Percentiles rank a stretch among this genome's conserved stretches.
Conservation (phyloP, 2,329 filamentous ascomycete genomes). For the Domatiomyces globalis region DNA sequence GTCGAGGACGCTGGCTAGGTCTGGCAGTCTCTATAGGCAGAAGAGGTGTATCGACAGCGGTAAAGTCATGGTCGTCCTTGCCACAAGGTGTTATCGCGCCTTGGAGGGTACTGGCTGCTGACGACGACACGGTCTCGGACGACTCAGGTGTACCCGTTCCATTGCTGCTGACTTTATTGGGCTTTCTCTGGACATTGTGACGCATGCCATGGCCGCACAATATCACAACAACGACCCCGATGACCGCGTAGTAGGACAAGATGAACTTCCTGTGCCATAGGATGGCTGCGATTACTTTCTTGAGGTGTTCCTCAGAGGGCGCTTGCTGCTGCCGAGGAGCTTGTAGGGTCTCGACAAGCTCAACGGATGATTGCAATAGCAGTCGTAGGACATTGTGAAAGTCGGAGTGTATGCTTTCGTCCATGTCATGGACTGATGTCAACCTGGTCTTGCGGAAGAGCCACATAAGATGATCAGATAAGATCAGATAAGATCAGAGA, state of each 20-base stretch:
- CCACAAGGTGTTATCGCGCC: constrained; percentile 9
- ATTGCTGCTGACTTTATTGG: background rate
- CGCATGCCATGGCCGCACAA: constrained; percentile 1
- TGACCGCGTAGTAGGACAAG: constrained; percentile 11
- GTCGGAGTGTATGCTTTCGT: background rate
- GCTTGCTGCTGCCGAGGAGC: constrained; percentile 1
- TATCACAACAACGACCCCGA: constrained; percentile 3
- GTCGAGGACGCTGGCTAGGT: constrained; percentile 1
- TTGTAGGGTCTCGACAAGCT: constrained; percentile 6
- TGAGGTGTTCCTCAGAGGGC: constrained; percentile 5
- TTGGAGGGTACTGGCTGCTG: constrained; percentile 15
- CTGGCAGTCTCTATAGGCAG: background rate
- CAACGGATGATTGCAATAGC: constrained; percentile 1
- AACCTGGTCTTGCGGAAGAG: background rate
- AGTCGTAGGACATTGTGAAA: constrained; percentile 4
- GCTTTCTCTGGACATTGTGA: background rate
- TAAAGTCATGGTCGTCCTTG: constrained; percentile 6
- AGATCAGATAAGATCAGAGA: background rate
- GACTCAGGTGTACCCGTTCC: too few species aligned
- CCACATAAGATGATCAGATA: background rate
- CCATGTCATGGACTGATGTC: constrained; percentile 2
- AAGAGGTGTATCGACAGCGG: constrained; percentile 4
- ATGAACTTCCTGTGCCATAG: constrained; percentile 14
- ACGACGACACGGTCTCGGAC: constrained; percentile 5
- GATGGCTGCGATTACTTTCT: constrained; percentile 10